phyloP scores from a whole-genome alignment of 495 filamentous ascomycete species.

The Jackrogersella minutella region DNA sequence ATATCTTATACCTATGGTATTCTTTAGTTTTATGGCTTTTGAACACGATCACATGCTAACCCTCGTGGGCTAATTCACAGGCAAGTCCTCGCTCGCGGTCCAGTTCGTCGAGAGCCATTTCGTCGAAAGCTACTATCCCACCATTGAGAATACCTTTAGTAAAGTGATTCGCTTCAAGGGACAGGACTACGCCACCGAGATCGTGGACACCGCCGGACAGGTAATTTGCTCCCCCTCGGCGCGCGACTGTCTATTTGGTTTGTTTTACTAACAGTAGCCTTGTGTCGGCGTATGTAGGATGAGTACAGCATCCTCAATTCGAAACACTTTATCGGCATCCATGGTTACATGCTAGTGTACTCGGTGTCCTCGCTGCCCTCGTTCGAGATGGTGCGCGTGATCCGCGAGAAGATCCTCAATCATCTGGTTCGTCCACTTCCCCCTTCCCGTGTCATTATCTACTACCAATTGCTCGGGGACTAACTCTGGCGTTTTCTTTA shows the following conservation, averaged over 20 bases:
- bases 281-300: constrained; percentile 66
- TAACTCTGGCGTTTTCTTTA: constrained; percentile 49
- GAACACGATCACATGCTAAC: constrained; percentile 21
- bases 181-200: constrained; percentile 95
- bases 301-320: constrained; percentile 98
- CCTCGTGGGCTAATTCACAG: constrained; percentile 53
- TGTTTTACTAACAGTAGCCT: too few relatives aligned
- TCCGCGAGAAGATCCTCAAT: constrained; percentile 96
- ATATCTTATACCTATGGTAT: constrained; percentile 5
- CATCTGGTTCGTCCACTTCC: constrained; percentile 74
- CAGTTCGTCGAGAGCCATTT: constrained; percentile 98
- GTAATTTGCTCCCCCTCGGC: constrained; percentile 62
- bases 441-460: background rate
- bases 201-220: constrained; percentile 98
- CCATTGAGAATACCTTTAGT: constrained; percentile 98
- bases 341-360: constrained; percentile 99
- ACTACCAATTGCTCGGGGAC: too few relatives aligned
- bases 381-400: constrained; percentile 95
- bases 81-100: constrained; percentile 97
- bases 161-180: constrained; percentile 90
- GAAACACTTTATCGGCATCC: constrained; percentile 99
- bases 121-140: constrained; percentile 98
- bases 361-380: constrained; percentile 91
- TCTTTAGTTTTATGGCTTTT: background rate
- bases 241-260: too few relatives aligned